A percentile compares a stretch with the other conserved stretches of the same genome.
Conservation (phyloP, 78 protist genomes). For the Dictyostelium brefeldianum region DNA sequence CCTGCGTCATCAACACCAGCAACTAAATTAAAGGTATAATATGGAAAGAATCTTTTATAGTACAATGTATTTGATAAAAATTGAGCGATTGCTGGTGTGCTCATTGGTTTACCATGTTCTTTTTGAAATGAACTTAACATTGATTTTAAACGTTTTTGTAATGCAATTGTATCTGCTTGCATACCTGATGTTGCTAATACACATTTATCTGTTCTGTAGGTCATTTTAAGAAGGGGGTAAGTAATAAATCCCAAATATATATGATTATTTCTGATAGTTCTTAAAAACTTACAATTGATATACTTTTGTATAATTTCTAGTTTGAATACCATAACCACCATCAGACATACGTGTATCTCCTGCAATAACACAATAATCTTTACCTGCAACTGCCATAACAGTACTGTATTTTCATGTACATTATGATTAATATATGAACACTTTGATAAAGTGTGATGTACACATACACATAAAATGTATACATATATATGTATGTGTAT, state of each 20-base stretch:
- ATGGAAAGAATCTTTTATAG: constrained; percentile 98
- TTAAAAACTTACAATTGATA: constrained; percentile 72
- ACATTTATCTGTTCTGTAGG: constrained; percentile 81
- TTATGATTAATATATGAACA: neutral
- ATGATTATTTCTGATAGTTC: too few relatives aligned
- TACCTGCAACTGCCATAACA: constrained; percentile 96
- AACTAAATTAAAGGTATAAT: constrained; percentile 96
- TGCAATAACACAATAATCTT: constrained; percentile 97
- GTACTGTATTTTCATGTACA: constrained; percentile 80
- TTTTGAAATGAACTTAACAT: constrained; percentile 76
- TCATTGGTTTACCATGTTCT: constrained; percentile 88
- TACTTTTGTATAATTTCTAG: constrained; percentile 92
- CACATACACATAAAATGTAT: neutral
- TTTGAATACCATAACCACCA: constrained; percentile 93
- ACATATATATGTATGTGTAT: neutral
- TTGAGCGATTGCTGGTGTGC: constrained; percentile 93
- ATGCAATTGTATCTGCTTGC: constrained; percentile 93
- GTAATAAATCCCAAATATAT: neutral
- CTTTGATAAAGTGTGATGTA: neutral
- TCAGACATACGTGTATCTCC: constrained; percentile 98
- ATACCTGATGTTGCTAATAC: constrained; percentile 96
- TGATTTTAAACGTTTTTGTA: constrained; percentile 91
- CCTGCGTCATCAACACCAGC: constrained; percentile 91
- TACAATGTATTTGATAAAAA: constrained; percentile 97
- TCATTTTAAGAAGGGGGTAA: neutral